Evolutionary conservation across 768 basidiomycete species (phyloP).

Genomic region (Panaeolus cyanescens): DNA sequence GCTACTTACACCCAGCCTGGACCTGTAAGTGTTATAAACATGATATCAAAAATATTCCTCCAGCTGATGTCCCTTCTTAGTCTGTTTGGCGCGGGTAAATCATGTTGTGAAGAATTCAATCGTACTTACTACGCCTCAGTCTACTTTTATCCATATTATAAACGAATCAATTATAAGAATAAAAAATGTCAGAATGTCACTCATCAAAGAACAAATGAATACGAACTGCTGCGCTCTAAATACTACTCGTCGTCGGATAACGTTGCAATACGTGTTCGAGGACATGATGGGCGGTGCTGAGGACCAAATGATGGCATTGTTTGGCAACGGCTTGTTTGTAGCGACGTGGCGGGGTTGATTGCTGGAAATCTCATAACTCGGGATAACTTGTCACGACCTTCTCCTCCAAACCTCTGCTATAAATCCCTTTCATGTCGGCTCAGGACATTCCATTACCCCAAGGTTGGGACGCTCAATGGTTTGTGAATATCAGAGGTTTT

Average conservation of each 20-base stretch:
- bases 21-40: constrained; percentile 15
- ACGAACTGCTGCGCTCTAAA: too few species aligned
- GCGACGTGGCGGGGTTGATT: constrained; percentile 2
- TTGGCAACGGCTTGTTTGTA: constrained; percentile 27
- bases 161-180: too few species aligned
- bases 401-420: constrained; percentile 14
- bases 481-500: constrained; percentile 21
- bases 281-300: background rate
- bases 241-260: too few species aligned
- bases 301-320: constrained; percentile 18
- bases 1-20: constrained; percentile 22
- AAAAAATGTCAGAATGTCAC: too few species aligned
- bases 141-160: too few species aligned
- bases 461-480: constrained; percentile 96
- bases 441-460: constrained; percentile 75
- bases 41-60: background rate
- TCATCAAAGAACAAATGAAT: too few species aligned
- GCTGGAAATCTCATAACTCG: constrained; percentile 18
- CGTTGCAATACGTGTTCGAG: background rate
- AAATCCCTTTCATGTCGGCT: constrained; percentile 41
- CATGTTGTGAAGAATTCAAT: background rate
- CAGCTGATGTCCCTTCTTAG: constrained; percentile 2
- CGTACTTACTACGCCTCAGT: background rate
- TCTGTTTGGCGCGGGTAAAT: constrained; percentile 23
- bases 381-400: constrained; percentile 19